Evolutionary conservation across 768 basidiomycete genomes (phyloP), one percentile per base, ranked within the genome.

Genomic region (Termitomyces titanicus): DNA sequence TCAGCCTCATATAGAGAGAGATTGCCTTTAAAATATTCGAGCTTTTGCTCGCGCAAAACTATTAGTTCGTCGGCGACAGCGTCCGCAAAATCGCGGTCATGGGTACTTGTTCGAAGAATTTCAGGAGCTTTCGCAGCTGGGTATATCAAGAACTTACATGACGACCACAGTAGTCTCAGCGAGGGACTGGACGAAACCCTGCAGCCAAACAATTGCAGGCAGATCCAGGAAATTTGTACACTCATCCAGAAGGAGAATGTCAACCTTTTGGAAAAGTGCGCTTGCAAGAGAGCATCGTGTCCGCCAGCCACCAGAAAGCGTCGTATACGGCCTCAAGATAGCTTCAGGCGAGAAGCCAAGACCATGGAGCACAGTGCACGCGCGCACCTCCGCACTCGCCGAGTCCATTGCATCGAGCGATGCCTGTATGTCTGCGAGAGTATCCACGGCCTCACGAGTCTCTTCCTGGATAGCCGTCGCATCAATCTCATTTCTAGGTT

Each of bases 231-330:
- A 80, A 61, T 80, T 77, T 15, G 77, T 76, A 13, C 78, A 79
- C 65, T 86, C 84, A 59, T 86, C 85, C 35, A 86, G 69, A 10
- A 85, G 70, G 20, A 87, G 67, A 12, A 87, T 68, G 57, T 88
- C 82, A 7, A 75, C 75, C 29, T 78, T 73, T 35, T 82, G 74
- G 52, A 86, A 76, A 13, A 89, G 69, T 0, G 82, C 80, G 29
- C 76, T 76, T 4, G 85, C 86, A 3, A 89, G 73, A 31, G 78
- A 76, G 54, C 80, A 80, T 18, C 85, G 73, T 42, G 82, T 81
- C 38, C 79, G 68, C 86, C 86, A 89, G 0, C 86, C 87, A 17
- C 86, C 86, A 24, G 82, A 84, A 22, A 88, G 70, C 0, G 74
- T 69, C 1, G 67, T 65, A 51, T 79, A 77, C 5, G 75, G 74